Conservation (phyloP, 192 early-diverging fungal genomes). For the Entrophospora sp. region DNA sequence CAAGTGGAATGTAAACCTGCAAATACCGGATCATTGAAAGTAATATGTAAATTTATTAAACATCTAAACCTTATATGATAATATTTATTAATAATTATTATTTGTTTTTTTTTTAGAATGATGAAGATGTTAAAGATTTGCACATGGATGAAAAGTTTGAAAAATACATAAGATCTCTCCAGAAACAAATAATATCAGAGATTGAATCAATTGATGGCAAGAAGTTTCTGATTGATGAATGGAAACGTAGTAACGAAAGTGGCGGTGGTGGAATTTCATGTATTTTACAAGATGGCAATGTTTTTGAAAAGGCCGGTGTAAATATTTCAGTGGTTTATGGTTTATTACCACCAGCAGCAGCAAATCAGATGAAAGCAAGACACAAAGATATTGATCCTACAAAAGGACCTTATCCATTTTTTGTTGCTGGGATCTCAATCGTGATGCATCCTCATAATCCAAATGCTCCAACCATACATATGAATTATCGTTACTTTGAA, state of each 20-base stretch:
- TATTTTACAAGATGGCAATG: conserved; percentile 84
- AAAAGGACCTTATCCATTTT: conserved; percentile 62
- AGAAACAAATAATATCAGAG: conserved; percentile 63
- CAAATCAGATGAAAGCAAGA: conserved; percentile 85
- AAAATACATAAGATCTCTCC: conserved; percentile 63
- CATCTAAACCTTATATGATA: no score
- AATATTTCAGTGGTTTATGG: conserved; percentile 83
- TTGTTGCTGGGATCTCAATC: conserved; percentile 83
- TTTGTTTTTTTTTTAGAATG: no score
- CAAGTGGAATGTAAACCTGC: no score
- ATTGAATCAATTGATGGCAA: conserved; percentile 56
- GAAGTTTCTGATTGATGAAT: conserved; percentile 67
- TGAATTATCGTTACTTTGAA: conserved; percentile 98
- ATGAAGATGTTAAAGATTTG: no score
- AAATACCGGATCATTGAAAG: no score
- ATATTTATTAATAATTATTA: no score
- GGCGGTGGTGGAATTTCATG: conserved; percentile 90
- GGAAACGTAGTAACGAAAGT: conserved; percentile 83
- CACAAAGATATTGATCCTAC: conserved; percentile 50
- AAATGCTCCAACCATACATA: conserved; percentile 89
- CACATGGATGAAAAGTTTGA: no score
- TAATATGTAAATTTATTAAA: no score
- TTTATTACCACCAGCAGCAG: conserved; percentile 65
- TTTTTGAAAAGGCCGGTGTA: conserved; percentile 98
- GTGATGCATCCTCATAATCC: conserved; percentile 96